phyloP scores from a whole-genome alignment of 495 filamentous ascomycete species.

The Lepidopterella palustris region DNA sequence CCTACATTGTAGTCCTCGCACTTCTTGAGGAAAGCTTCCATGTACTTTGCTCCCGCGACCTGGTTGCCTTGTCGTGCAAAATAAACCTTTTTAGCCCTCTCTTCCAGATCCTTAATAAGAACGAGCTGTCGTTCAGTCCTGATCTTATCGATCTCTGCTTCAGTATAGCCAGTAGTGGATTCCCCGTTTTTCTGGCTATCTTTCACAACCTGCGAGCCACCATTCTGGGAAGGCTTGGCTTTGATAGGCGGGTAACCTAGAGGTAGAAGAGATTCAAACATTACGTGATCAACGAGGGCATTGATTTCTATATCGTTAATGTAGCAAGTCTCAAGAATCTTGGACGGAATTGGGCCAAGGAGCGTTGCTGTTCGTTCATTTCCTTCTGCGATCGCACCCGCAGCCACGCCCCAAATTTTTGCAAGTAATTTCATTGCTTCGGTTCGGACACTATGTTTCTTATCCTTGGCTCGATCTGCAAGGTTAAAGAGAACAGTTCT shows the following conservation, averaged over 20 bases:
- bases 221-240: slow-evolving; percentile 48
- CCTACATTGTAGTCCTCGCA: slow-evolving; percentile 70
- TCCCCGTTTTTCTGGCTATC: slow-evolving; percentile 43
- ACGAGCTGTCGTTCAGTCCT: slow-evolving; percentile 79
- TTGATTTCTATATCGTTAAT: slow-evolving; percentile 86
- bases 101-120: slow-evolving; percentile 69
- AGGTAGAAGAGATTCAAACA: slow-evolving; percentile 80
- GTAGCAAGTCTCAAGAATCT: slow-evolving; percentile 82
- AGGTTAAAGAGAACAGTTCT: slow-evolving; percentile 71
- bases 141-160: slow-evolving; percentile 70
- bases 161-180: slow-evolving; percentile 45
- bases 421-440: slow-evolving; percentile 79
- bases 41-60: slow-evolving; percentile 57
- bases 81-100: slow-evolving; percentile 74
- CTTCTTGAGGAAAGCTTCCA: slow-evolving; percentile 64
- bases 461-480: slow-evolving; percentile 83
- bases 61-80: slow-evolving; percentile 79
- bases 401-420: slow-evolving; percentile 85
- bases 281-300: slow-evolving; percentile 72
- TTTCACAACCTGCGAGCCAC: slow-evolving; percentile 44
- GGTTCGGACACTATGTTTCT: slow-evolving; percentile 69
- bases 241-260: slow-evolving; percentile 78
- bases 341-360: slow-evolving; percentile 72
- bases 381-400: slow-evolving; percentile 75
- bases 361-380: slow-evolving; percentile 66